phyloP scores from a whole-genome alignment of 805 yeast species.

The Starmerella geochares region DNA sequence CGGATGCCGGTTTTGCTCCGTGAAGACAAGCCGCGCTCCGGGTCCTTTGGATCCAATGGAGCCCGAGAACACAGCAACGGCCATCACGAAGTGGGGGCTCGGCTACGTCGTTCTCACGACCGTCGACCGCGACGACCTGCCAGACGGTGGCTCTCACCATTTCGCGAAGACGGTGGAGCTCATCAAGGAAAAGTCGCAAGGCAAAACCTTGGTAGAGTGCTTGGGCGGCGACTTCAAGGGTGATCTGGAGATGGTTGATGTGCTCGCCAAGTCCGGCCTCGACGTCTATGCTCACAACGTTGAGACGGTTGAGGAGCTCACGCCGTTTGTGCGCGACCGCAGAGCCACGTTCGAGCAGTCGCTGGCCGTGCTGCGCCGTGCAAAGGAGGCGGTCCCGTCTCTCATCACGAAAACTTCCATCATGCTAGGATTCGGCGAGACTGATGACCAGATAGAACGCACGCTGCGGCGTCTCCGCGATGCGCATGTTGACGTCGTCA shows the following conservation, averaged over 20 bases:
- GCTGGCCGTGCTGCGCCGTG: constrained; percentile 62
- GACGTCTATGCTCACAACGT: constrained; percentile 96
- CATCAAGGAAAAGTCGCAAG: constrained; percentile 74
- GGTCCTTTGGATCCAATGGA: constrained; percentile 87
- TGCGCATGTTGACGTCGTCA: constrained; percentile 80
- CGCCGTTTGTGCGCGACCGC: constrained; percentile 92
- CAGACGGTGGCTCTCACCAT: constrained; percentile 89
- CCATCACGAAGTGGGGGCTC: constrained; percentile 93
- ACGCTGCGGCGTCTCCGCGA: constrained; percentile 68
- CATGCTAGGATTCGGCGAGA: constrained; percentile 95
- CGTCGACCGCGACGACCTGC: constrained; percentile 90
- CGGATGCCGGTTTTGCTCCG: constrained; percentile 98
- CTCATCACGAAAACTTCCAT: constrained; percentile 85
- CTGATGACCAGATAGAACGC: constrained; percentile 75
- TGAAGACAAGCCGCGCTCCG: constrained; percentile 82
- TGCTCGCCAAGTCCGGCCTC: constrained; percentile 73
- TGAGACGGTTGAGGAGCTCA: constrained; percentile 90
- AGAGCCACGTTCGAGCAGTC: constrained; percentile 92
- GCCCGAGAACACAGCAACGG: constrained; percentile 96
- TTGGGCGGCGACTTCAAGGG: constrained; percentile 94
- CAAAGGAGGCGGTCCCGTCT: constrained; percentile 64
- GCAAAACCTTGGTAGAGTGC: constrained; percentile 85
- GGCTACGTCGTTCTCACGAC: constrained; percentile 97
- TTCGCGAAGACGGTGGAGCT: constrained; percentile 74
- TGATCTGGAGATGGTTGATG: constrained; percentile 65